Evolutionary conservation across 257 asterid species (phyloP).

Genomic region (Lithospermum erythrorhizon): DNA sequence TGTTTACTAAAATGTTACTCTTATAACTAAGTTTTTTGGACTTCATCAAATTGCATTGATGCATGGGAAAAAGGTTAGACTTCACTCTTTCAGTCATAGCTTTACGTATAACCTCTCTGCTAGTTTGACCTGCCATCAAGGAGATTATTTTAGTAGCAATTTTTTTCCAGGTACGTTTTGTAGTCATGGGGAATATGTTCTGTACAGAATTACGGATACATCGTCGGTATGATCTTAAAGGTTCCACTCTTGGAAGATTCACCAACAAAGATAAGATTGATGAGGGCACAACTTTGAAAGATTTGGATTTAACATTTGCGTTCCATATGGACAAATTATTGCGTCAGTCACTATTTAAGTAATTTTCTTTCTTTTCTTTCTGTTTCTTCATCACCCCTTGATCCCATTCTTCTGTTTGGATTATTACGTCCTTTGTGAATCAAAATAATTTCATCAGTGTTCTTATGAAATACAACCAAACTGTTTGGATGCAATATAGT

Average conservation of each 20-base stretch:
- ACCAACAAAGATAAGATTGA: constrained; percentile 63
- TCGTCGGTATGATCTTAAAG: constrained; percentile 91
- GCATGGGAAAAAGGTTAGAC: constrained; percentile 63
- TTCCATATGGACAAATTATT: constrained; percentile 84
- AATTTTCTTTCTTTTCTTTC: constrained; percentile 12
- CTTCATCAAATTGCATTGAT: constrained; percentile 59
- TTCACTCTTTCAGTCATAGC: constrained; percentile 4
- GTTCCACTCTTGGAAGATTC: constrained; percentile 85
- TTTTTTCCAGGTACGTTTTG: constrained; percentile 80
- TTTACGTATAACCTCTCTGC: not conserved
- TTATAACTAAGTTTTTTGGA: constrained; percentile 91
- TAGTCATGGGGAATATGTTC: constrained; percentile 99
- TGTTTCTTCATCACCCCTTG: constrained; percentile 1
- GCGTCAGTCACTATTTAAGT: constrained; percentile 75
- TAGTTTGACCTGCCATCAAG: not conserved
- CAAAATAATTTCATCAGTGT: too few relatives aligned
- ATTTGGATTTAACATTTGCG: constrained; percentile 80
- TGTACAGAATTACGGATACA: constrained; percentile 87
- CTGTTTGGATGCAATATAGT: too few relatives aligned
- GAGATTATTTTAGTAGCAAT: constrained; percentile 8
- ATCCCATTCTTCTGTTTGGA: not conserved
- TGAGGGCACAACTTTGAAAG: constrained; percentile 84
- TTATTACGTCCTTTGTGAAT: too few relatives aligned
- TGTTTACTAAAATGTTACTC: constrained; percentile 24
- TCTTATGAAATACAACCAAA: too few relatives aligned